A percentile compares a stretch with the other conserved stretches of the same genome.
These are phyloP conservation scores for Phalaenopsis hybrid DNA, from an alignment of 116 monocot genomes.

Conservation along the genomic window DNA sequence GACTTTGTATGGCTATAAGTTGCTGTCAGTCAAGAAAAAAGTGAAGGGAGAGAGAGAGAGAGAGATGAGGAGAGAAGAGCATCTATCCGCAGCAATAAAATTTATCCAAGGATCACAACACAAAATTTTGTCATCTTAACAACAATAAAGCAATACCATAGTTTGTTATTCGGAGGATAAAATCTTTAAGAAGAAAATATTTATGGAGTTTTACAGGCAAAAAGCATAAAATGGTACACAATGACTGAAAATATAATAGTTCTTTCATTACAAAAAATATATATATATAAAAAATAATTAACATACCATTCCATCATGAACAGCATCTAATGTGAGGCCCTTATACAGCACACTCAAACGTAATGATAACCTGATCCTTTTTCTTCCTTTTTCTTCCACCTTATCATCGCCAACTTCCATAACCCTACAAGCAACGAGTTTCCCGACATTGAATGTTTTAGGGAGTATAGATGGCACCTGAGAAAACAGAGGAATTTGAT, in stretches of 20 bases:
- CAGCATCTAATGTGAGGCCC: constrained; percentile 56
- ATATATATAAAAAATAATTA: not conserved
- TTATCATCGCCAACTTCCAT: constrained; percentile 65
- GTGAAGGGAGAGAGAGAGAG: too few species aligned
- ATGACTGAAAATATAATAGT: not conserved
- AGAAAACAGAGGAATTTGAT: constrained; percentile 7
- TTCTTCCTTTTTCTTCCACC: constrained; percentile 63
- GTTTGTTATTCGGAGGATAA: too few species aligned
- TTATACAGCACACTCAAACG: constrained; percentile 73
- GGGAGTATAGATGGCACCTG: constrained; percentile 50
- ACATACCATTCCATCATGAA: constrained; percentile 92
- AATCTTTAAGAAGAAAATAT: not conserved
- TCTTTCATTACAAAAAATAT: constrained; percentile 4
- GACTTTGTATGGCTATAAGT: too few species aligned
- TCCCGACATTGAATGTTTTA: constrained; percentile 54
- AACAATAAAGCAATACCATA: too few species aligned
- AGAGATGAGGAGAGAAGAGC: too few species aligned
- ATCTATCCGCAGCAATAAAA: too few species aligned
- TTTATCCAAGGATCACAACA: too few species aligned
- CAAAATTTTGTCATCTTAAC: too few species aligned
- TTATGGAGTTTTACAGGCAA: not conserved
- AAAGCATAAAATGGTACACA: not conserved
- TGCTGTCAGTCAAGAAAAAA: too few species aligned
- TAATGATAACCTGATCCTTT: constrained; percentile 70
- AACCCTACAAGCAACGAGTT: constrained; percentile 76